phyloP scores from a whole-genome alignment of 176 grass and related monocot genomes.

The Carex parvula region DNA sequence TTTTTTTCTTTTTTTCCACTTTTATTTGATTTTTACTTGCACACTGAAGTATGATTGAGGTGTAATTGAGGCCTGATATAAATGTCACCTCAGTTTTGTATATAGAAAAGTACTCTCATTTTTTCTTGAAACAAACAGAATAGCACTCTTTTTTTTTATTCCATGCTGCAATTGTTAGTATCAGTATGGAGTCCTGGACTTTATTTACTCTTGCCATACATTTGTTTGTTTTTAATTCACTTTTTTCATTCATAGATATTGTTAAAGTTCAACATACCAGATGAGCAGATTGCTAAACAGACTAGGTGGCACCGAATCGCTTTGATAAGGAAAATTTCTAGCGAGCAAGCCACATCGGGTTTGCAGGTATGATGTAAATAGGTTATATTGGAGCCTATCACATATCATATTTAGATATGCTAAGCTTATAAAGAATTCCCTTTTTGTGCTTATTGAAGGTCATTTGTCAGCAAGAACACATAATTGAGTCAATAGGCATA shows the following conservation, averaged over 20 bases:
- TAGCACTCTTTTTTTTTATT: neutral
- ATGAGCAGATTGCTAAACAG: constrained; percentile 96
- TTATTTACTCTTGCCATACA: constrained; percentile 22
- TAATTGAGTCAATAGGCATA: neutral
- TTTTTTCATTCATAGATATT: constrained; percentile 54
- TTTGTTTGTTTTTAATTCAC: constrained; percentile 18
- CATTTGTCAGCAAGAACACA: neutral
- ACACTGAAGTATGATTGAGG: neutral
- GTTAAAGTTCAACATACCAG: constrained; percentile 79
- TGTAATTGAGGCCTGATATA: neutral
- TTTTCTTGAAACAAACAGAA: neutral
- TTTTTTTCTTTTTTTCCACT: neutral
- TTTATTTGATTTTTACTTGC: neutral
- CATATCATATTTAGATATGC: neutral
- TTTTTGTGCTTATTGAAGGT: constrained; percentile 2
- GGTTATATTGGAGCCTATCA: neutral
- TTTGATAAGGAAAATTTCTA: constrained; percentile 90
- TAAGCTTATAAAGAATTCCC: neutral
- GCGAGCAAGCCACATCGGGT: constrained; percentile 89
- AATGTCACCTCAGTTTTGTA: neutral
- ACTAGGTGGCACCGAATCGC: constrained; percentile 99
- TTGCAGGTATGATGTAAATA: constrained; percentile 16
- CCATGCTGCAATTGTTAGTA: neutral
- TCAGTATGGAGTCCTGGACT: neutral
- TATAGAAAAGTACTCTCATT: neutral